These are phyloP conservation scores for Xylariaceae sp. DNA, from an alignment of 2,329 filamentous ascomycete genomes.

Conservation along the genomic window DNA sequence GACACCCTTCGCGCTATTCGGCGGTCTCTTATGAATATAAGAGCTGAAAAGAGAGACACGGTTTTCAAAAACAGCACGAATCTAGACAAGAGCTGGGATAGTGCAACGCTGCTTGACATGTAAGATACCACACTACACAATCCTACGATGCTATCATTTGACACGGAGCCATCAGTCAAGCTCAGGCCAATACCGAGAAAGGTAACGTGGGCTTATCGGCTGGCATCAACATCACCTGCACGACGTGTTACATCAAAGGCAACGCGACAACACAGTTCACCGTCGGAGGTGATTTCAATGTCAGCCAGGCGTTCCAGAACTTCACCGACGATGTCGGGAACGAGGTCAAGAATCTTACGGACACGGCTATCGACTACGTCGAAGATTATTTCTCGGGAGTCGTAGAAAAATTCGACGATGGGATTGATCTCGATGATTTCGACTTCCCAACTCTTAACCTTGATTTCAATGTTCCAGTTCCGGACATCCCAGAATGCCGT, in stretches of 20 bases:
- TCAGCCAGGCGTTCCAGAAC: conserved; percentile 37
- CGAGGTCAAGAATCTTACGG: conserved; percentile 40
- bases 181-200: conserved; percentile 20
- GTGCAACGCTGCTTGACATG: conserved; percentile 21
- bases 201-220: conserved; percentile 18
- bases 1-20: conserved; percentile 29
- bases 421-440: conserved; percentile 36
- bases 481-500: conserved; percentile 45
- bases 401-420: conserved; percentile 30
- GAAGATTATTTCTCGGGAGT: conserved; percentile 29
- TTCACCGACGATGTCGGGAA: conserved; percentile 38
- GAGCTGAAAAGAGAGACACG: conserved; percentile 24
- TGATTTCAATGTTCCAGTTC: conserved; percentile 48
- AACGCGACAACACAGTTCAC: conserved; percentile 46
- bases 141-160: conserved; percentile 16
- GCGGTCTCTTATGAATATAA: conserved; percentile 25
- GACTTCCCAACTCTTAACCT: conserved; percentile 44
- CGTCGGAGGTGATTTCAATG: conserved; percentile 46
- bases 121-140: conserved; percentile 4
- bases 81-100: conserved; percentile 27
- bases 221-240: conserved; percentile 48
- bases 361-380: conserved; percentile 31
- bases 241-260: conserved; percentile 55
- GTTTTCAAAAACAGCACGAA: conserved; percentile 23
- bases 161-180: conserved; percentile 1